Base-by-base conservation (phyloP, 2,329 filamentous ascomycete species). In the Fusarium domesticum region DNA sequence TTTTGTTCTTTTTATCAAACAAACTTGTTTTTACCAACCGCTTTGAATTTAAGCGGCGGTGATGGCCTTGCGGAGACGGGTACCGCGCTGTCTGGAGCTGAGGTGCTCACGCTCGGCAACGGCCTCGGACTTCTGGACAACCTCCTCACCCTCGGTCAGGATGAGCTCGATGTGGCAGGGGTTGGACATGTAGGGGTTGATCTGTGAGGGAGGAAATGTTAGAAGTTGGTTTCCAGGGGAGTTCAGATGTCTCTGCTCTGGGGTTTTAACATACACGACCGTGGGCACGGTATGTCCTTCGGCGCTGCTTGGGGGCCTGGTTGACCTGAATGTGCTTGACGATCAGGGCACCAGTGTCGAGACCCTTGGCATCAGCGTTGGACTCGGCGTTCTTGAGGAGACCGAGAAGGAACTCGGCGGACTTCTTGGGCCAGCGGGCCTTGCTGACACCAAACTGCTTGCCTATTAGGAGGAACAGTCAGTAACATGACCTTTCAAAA, bases 281-380 rank as follows among this genome's bases (percentile, higher is more conserved):
- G 84, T 98, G 93, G 59, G 95, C 95, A 85, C 93, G 91, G 88
- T 98, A 98, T 71, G 93, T 98, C 75, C 93, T 87, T 79, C 93
- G 85, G 73, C 93, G 86, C 83, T 97, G 92, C 87, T 97, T 97
- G 69, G 93, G 93, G 65, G 93, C 95, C 83, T 98, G 93, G 89
- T 98, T 98, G 83, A 98, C 93, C 82, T 98, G 93, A 79, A 98
- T 98, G 87, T 96, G 95, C 89, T 96, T 96, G 79, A 98, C 88
- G 71, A 97, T 78, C 70, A 98, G 81, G 83, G 95, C 95, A 78
- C 85, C 85, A 70, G 91, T 97, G 78, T 98, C 90, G 69, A 96
- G 89, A 68, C 91, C 90, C 83, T 96, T 96, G 74, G 88, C 87
- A 67, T 96, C 91, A 72, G 90, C 90, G 76, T 96, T 96, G 78